Conservation (phyloP, 345 rosid genomes). For the Euphorbia tirucalli region DNA sequence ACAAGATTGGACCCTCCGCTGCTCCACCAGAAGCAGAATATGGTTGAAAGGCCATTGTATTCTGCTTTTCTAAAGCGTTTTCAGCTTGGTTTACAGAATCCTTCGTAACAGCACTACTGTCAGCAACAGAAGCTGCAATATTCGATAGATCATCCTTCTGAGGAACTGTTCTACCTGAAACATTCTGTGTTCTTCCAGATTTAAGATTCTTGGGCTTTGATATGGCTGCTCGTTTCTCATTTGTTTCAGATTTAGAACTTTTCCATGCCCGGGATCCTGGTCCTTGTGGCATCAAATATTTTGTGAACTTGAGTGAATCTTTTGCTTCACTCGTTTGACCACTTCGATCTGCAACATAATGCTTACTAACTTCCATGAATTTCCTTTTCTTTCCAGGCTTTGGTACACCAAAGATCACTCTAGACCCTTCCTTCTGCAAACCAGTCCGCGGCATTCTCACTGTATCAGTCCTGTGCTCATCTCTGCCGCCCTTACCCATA, state of each 20-base stretch:
- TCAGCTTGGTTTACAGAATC: conserved; percentile 40
- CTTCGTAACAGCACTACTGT: conserved; percentile 34
- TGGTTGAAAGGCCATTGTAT: conserved; percentile 31
- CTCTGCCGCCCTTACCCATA: conserved; percentile 59
- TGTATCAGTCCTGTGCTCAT: conserved; percentile 46
- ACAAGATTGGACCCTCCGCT: conserved; percentile 42
- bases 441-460: conserved; percentile 67
- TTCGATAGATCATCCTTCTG: conserved; percentile 42
- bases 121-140: conserved; percentile 36
- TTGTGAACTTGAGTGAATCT: conserved; percentile 62
- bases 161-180: conserved; percentile 43
- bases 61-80: conserved; percentile 40
- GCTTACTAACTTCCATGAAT: conserved; percentile 98
- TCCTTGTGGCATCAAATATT: conserved; percentile 63
- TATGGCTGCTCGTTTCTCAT: conserved; percentile 51
- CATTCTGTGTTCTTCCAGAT: conserved; percentile 52
- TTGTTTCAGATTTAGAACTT: conserved; percentile 45
- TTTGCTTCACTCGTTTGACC: conserved; percentile 44
- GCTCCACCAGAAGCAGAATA: conserved; percentile 43
- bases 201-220: conserved; percentile 55
- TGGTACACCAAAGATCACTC: conserved; percentile 81
- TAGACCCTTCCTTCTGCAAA: conserved; percentile 80
- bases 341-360: conserved; percentile 58
- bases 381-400: conserved; percentile 97
- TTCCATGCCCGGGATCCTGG: conserved; percentile 62